A percentile compares a stretch with the other conserved stretches of the same genome.
Conservation (phyloP, 2,329 filamentous ascomycete species). For the Phialophora chinensis region DNA sequence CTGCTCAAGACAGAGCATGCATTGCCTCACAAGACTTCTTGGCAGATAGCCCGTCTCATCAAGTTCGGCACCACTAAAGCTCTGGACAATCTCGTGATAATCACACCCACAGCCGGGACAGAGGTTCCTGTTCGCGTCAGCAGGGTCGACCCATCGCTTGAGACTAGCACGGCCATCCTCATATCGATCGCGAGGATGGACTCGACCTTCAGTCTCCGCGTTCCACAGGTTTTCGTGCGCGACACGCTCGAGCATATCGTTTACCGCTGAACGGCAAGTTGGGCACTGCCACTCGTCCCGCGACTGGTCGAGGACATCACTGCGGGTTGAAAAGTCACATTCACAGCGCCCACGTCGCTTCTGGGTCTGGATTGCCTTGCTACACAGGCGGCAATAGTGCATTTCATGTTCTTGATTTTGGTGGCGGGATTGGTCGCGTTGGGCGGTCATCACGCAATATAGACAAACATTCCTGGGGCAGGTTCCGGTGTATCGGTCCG, state of each 20-base stretch:
- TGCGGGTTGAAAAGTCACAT: not conserved
- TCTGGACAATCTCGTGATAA: slow-evolving; percentile 10
- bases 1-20: slow-evolving; percentile 8
- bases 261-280: slow-evolving; percentile 3
- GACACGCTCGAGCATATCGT: not conserved
- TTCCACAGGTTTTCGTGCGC: slow-evolving; percentile 20
- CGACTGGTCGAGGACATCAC: slow-evolving; percentile 12
- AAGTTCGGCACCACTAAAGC: slow-evolving; percentile 5
- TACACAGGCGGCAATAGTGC: slow-evolving; percentile 27
- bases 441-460: slow-evolving; percentile 18
- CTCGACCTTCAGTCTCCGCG: not conserved
- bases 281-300: slow-evolving; percentile 26
- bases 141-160: slow-evolving; percentile 21
- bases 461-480: slow-evolving; percentile 22
- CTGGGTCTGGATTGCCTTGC: not conserved
- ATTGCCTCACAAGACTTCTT: slow-evolving; percentile 20
- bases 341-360: slow-evolving; percentile 12
- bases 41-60: not conserved
- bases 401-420: slow-evolving; percentile 18
- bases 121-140: slow-evolving; percentile 16
- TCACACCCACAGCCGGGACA: slow-evolving; percentile 24
- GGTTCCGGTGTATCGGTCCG: slow-evolving; percentile 3
- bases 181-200: not conserved
- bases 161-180: not conserved
- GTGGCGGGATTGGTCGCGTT: slow-evolving; percentile 6